phyloP scores from a whole-genome alignment of 179 eudicot genomes.

The Spergularia azorica region DNA sequence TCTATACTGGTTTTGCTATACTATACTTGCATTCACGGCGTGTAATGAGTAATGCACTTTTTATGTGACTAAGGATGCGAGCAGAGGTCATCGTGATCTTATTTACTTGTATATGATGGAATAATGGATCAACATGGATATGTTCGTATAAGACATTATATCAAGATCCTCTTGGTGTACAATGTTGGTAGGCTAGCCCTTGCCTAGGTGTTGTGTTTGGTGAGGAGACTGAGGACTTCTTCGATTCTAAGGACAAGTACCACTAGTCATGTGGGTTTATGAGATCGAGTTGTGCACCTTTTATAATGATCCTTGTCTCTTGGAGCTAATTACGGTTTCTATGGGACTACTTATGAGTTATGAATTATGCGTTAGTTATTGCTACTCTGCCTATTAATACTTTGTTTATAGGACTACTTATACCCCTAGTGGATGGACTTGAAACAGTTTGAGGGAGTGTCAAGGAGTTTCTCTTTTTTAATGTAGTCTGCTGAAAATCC shows the following conservation, averaged over 20 bases:
- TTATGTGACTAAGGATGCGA: too few relatives aligned
- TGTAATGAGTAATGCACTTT: neutral
- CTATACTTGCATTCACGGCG: neutral
- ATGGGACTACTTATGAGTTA: neutral
- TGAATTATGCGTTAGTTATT: neutral
- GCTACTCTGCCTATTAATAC: too few relatives aligned
- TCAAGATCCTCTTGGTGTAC: neutral
- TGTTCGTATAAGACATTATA: neutral
- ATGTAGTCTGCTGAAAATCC: neutral
- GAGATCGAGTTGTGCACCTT: neutral
- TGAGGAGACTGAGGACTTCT: slow-evolving; percentile 1
- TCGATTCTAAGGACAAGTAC: neutral
- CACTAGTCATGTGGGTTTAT: neutral
- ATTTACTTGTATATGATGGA: neutral
- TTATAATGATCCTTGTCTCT: neutral
- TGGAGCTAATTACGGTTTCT: neutral
- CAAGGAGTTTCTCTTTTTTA: neutral
- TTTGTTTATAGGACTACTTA: neutral
- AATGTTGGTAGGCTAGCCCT: neutral
- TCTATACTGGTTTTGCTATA: neutral
- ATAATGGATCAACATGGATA: neutral
- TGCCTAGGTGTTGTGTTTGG: neutral
- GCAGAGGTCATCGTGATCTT: neutral
- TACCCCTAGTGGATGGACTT: neutral
- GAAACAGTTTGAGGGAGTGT: too few relatives aligned